Base-by-base conservation (phyloP, 2,329 filamentous ascomycete species). In the Colletotrichum sojae region DNA sequence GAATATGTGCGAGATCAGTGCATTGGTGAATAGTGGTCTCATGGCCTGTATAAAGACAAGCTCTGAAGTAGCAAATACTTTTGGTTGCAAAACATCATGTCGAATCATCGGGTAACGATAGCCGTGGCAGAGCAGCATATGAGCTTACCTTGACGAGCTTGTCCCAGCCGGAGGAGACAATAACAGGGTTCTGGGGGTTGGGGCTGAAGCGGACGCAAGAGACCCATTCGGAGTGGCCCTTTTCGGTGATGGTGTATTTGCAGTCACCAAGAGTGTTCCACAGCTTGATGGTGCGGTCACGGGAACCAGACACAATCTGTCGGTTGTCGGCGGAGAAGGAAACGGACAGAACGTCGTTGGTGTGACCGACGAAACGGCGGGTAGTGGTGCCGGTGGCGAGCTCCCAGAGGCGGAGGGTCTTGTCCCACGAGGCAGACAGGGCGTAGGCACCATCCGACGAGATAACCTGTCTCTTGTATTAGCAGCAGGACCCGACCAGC, bases 1-100 rank as follows among this genome's bases (percentile, higher is more conserved):
- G 20, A 6, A 22, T 58, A 61, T 8, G 12, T 59, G 45, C 48
- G 58, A 66, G 81, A 90, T 97, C 94, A 97, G 94, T 88, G 89
- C 90, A 89, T 89, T 87, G 93, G 94, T 95, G 92, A 92, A 90
- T 89, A 86, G 88, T 97, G 91, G 94, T 99, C 95, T 99, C 96
- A 98, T 97, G 84, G 94, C 95, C 90, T 83, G 83, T 84, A 3
- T 86, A 79, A 81, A 43, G 83, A 81, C 81, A 82, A 90, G 94
- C 94, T 99, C 96, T 98, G 95, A 98, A 99, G 96, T 98, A 98
- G 96, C 96, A 98, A 98, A 98, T 98, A 98, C 95, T 94, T 94
- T 87, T 82, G 73, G 81, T 90, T 92, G 91, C 89, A 92, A 90
- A 92, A 89, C 95, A 98, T 98, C 95, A 94, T 96, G 83, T 90